phyloP scores from a whole-genome alignment of 441 rosid genomes.

The Populus trichocarpa region DNA sequence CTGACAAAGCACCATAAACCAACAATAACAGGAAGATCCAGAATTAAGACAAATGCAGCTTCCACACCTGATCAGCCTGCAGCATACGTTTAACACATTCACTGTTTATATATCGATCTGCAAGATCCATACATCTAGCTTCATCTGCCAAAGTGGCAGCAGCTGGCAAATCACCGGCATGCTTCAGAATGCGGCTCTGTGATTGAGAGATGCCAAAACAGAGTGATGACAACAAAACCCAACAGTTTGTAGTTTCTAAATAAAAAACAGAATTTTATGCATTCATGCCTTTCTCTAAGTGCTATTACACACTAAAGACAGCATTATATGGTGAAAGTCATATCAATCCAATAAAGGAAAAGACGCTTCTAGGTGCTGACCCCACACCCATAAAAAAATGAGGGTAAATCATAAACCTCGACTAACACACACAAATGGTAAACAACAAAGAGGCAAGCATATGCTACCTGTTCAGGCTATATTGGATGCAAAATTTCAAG shows the following conservation, averaged over 20 bases:
- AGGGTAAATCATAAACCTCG: neutral
- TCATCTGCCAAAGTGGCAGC: slow-evolving; percentile 99
- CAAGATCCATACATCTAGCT: slow-evolving; percentile 99
- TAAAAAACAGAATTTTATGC: neutral
- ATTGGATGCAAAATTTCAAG: neutral
- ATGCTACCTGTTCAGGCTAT: neutral
- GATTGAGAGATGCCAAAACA: slow-evolving; percentile 11
- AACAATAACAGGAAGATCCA: slow-evolving; percentile 1
- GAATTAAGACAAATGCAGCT: slow-evolving; percentile 17
- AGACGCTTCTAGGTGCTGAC: neutral
- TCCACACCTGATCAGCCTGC: slow-evolving; percentile 95
- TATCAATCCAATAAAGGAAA: slow-evolving; percentile 4
- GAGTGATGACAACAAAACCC: neutral
- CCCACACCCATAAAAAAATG: neutral
- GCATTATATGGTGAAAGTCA: neutral
- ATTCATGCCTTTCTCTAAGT: neutral
- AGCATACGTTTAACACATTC: slow-evolving; percentile 99
- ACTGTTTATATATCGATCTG: slow-evolving; percentile 94
- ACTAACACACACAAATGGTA: neutral
- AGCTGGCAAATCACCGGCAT: slow-evolving; percentile 91
- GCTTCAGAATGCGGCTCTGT: slow-evolving; percentile 99
- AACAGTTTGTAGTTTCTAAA: neutral
- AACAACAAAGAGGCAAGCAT: neutral
- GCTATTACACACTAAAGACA: neutral
- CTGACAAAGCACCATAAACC: slow-evolving; percentile 1